phyloP scores from a whole-genome alignment of 768 basidiomycete genomes.

The Suillus spraguei region DNA sequence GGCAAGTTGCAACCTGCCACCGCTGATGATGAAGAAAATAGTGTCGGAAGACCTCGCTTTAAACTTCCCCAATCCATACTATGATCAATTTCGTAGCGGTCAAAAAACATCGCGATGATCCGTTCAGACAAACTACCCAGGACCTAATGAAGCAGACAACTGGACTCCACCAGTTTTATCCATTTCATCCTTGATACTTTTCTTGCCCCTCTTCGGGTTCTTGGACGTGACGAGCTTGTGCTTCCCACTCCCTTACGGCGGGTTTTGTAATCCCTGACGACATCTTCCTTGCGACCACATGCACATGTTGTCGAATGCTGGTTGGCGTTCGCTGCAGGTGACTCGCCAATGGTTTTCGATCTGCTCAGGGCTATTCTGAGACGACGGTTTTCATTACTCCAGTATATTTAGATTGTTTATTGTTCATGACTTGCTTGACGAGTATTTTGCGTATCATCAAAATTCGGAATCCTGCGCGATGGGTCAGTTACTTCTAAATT shows the following conservation, averaged over 20 bases:
- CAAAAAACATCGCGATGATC: too few species aligned
- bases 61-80: too few species aligned
- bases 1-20: too few species aligned
- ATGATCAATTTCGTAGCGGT: too few species aligned
- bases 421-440: too few species aligned
- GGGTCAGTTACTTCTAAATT: neutral
- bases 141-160: constrained; percentile 39
- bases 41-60: too few species aligned
- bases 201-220: constrained; percentile 76
- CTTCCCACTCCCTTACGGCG: constrained; percentile 67
- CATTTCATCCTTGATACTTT: constrained; percentile 37
- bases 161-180: constrained; percentile 43
- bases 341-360: too few species aligned
- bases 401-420: constrained; percentile 30
- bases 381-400: too few species aligned
- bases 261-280: constrained; percentile 96
- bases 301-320: neutral
- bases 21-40: too few species aligned
- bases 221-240: constrained; percentile 95
- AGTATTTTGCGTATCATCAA: neutral
- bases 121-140: constrained; percentile 34
- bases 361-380: too few species aligned
- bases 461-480: neutral
- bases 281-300: constrained; percentile 58
- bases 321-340: too few species aligned